A percentile compares a stretch with the other conserved stretches of the same genome.
These are phyloP conservation scores for Sclerotinia trifoliorum DNA, from an alignment of 2,329 filamentous ascomycete genomes.

Conservation along the genomic window DNA sequence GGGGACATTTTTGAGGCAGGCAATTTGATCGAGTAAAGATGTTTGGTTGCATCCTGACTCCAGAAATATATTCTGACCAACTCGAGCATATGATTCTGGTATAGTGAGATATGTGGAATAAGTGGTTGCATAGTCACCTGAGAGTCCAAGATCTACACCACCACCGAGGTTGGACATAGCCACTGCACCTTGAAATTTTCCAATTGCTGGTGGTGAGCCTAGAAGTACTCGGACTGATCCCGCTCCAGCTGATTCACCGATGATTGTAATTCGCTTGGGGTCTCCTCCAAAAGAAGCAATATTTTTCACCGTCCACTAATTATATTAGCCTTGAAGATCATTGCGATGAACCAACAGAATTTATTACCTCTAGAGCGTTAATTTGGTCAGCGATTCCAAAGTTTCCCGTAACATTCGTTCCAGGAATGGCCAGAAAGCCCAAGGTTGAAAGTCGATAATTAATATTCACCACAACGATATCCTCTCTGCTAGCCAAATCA, in stretches of 20 bases:
- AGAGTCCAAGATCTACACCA: constrained; percentile 48
- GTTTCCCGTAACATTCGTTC: constrained; percentile 52
- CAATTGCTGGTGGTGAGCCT: constrained; percentile 48
- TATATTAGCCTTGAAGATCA: neutral
- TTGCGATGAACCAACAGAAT: neutral
- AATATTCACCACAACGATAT: constrained; percentile 36
- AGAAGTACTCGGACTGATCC: constrained; percentile 50
- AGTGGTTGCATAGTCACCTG: constrained; percentile 51
- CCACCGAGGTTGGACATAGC: constrained; percentile 54
- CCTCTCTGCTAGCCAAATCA: constrained; percentile 36
- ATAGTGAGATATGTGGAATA: constrained; percentile 55
- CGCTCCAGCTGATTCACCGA: constrained; percentile 53
- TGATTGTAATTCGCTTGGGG: constrained; percentile 46
- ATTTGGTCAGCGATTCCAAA: constrained; percentile 53
- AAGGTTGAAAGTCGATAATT: constrained; percentile 36
- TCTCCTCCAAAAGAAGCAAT: constrained; percentile 50
- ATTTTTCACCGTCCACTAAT: constrained; percentile 49
- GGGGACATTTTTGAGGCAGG: constrained; percentile 47
- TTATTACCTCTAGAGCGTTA: constrained; percentile 45
- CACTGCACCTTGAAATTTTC: constrained; percentile 48
- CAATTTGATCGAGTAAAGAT: constrained; percentile 45
- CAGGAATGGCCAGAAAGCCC: constrained; percentile 48
- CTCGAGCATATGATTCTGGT: constrained; percentile 48
- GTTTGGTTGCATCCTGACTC: constrained; percentile 49
- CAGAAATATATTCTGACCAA: constrained; percentile 49